Percentiles rank a stretch among this genome's conserved stretches.
These are phyloP conservation scores for Ophiostoma piceae DNA, from an alignment of 2,329 filamentous ascomycete genomes.

Conservation along the genomic window DNA sequence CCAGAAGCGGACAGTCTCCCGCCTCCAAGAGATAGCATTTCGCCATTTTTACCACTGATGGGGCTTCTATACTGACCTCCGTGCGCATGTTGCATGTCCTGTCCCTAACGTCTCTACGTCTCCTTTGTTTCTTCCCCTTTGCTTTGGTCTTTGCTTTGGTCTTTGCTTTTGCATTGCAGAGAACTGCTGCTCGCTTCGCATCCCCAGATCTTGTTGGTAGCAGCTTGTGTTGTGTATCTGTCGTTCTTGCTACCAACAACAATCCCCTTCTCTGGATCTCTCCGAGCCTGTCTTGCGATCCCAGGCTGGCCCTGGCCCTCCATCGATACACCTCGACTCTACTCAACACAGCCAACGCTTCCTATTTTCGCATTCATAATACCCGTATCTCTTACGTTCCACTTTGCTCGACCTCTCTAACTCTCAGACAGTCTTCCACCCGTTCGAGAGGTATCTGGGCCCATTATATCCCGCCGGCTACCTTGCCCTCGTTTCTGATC, in stretches of 20 bases:
- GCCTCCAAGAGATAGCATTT: background rate
- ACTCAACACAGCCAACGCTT: background rate
- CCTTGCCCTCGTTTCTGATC: background rate
- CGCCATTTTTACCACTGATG: background rate
- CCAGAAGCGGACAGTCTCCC: background rate
- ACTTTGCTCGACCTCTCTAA: background rate
- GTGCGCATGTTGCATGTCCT: constrained; percentile 23
- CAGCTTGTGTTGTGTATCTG: background rate
- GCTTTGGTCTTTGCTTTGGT: constrained; percentile 17
- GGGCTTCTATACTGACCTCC: constrained; percentile 10
- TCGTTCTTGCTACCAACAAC: constrained; percentile 8
- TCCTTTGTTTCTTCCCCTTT: constrained; percentile 17
- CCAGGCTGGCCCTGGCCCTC: background rate
- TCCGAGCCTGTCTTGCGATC: background rate
- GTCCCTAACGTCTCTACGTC: constrained; percentile 18
- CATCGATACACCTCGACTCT: background rate
- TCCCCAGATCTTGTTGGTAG: constrained; percentile 2
- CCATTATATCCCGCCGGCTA: background rate
- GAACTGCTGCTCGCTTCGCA: background rate
- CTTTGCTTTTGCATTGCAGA: background rate
- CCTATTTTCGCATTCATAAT: background rate
- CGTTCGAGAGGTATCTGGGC: background rate
- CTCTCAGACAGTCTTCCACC: background rate
- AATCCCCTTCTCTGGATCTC: background rate
- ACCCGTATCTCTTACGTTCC: background rate